Percentiles rank a stretch among this genome's conserved stretches.
phyloP scores from a whole-genome alignment of 1,284 basidiomycete genomes.

The Microbotryum scabiosae region DNA sequence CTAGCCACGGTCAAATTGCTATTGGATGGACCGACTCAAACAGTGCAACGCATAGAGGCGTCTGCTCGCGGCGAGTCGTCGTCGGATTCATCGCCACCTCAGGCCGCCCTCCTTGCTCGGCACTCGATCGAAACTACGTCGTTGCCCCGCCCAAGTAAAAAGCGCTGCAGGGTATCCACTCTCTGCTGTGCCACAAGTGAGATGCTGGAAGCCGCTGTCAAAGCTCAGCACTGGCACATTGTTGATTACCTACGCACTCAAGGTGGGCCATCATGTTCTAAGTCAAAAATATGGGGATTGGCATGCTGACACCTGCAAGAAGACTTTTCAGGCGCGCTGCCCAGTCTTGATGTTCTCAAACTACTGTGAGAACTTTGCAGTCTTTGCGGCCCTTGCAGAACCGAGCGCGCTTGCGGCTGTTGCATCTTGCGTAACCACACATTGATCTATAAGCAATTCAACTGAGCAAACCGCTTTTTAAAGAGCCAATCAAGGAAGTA shows the following conservation, averaged over 20 bases:
- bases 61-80: neutral
- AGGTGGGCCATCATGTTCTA: slow-evolving; percentile 3
- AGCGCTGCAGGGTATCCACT: slow-evolving; percentile 1
- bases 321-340: slow-evolving; percentile 8
- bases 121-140: neutral
- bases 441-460: too few species aligned
- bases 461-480: too few species aligned
- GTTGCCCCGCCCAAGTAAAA: slow-evolving; percentile 3
- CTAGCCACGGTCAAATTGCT: slow-evolving; percentile 60
- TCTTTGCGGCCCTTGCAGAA: too few species aligned
- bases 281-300: too few species aligned
- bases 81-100: neutral
- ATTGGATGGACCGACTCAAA: slow-evolving; percentile 51
- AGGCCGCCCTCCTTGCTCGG: neutral
- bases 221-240: slow-evolving; percentile 23
- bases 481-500: too few species aligned
- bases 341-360: slow-evolving; percentile 10
- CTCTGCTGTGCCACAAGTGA: slow-evolving; percentile 17
- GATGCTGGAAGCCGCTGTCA: slow-evolving; percentile 29
- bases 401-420: too few species aligned
- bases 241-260: slow-evolving; percentile 21
- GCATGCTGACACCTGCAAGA: neutral
- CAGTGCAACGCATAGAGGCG: neutral
- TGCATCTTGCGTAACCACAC: too few species aligned
- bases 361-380: slow-evolving; percentile 2